Evolutionary conservation across 257 asterid genomes (phyloP).

Genomic region (Voacanga thouarsii): DNA sequence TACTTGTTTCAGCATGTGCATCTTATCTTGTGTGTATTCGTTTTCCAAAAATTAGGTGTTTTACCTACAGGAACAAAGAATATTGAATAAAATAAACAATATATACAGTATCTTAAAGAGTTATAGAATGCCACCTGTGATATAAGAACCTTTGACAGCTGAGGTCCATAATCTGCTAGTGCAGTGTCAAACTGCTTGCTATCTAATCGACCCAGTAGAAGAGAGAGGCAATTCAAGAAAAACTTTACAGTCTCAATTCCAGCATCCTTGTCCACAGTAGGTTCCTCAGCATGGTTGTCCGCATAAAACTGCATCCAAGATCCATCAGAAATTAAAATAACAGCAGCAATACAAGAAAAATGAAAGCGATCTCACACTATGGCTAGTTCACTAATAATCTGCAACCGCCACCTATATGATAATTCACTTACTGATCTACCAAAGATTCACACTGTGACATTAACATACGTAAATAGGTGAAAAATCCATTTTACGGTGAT

Average conservation of each 20-base stretch:
- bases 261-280: conserved; percentile 41
- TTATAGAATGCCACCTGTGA: conserved; percentile 58
- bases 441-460: neutral
- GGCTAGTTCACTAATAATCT: neutral
- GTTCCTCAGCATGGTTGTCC: conserved; percentile 58
- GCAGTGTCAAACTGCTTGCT: conserved; percentile 54
- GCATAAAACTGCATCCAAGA: conserved; percentile 58
- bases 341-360: conserved; percentile 9
- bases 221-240: conserved; percentile 79
- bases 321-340: conserved; percentile 25
- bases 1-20: neutral
- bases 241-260: conserved; percentile 62
- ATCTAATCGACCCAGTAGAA: conserved; percentile 71
- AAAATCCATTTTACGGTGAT: neutral
- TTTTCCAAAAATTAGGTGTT: neutral
- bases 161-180: conserved; percentile 65
- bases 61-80: neutral
- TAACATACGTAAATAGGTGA: neutral
- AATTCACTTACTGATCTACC: neutral
- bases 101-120: conserved; percentile 15
- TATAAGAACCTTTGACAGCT: conserved; percentile 55
- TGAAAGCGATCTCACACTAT: conserved; percentile 1
- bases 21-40: neutral
- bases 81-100: neutral
- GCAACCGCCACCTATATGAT: neutral